These are phyloP conservation scores for Fistulinella staudtii DNA, from an alignment of 1,284 basidiomycete species.

Conservation along the genomic window DNA sequence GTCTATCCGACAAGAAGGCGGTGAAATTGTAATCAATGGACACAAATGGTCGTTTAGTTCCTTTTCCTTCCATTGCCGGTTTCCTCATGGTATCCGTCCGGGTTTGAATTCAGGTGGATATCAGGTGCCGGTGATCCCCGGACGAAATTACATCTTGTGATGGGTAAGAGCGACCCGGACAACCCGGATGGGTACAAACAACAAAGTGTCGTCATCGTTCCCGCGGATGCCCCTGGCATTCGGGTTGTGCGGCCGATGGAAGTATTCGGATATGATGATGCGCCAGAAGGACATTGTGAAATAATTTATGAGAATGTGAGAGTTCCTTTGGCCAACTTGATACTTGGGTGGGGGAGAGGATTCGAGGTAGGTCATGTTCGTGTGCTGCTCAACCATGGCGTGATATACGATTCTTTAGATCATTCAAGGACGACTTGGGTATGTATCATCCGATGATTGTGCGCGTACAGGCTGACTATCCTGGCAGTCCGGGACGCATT, in stretches of 20 bases:
- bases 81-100: constrained; percentile 9
- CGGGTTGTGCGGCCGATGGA: constrained; percentile 88
- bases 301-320: constrained; percentile 93
- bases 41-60: constrained; percentile 78
- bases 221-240: constrained; percentile 83
- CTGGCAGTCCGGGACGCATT: constrained; percentile 81
- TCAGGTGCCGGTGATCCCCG: constrained; percentile 95
- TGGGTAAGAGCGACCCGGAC: constrained; percentile 84
- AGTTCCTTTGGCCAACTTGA: constrained; percentile 78
- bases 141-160: constrained; percentile 85
- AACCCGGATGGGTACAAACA: constrained; percentile 75
- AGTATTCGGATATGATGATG: constrained; percentile 93
- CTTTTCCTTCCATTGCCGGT: constrained; percentile 2
- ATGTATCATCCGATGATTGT: constrained; percentile 20
- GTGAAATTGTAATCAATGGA: constrained; percentile 91
- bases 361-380: constrained; percentile 61
- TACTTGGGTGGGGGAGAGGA: constrained; percentile 90
- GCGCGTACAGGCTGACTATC: constrained; percentile 2
- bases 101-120: constrained; percentile 70
- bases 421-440: constrained; percentile 96
- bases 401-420: constrained; percentile 49
- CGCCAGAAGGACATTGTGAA: constrained; percentile 95
- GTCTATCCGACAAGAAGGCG: constrained; percentile 80
- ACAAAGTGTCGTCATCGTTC: constrained; percentile 93
- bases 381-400: background rate